phyloP scores from a whole-genome alignment of 164 flowering plant species.

The Tinospora cordifolia region DNA sequence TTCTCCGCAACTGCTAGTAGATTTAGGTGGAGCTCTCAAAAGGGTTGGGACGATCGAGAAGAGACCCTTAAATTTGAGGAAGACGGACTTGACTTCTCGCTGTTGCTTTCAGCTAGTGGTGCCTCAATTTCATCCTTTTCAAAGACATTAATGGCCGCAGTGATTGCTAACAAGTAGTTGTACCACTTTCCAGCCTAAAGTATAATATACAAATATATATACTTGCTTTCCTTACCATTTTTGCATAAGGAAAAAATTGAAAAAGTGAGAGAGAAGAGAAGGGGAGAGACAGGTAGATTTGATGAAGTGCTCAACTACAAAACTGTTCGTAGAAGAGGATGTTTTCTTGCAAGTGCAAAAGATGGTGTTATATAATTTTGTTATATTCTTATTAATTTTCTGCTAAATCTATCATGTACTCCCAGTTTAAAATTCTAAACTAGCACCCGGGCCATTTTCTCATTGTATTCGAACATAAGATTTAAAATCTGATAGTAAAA shows the following conservation, averaged over 20 bases:
- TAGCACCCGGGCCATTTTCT: not conserved
- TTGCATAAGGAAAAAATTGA: not conserved
- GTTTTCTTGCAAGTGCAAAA: constrained; percentile 18
- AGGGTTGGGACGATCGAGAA: constrained; percentile 8
- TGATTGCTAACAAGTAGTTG: not conserved
- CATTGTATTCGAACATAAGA: too few relatives aligned
- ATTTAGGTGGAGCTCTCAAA: not conserved
- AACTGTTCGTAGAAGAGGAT: not conserved
- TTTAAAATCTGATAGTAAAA: too few relatives aligned
- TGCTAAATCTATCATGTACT: not conserved
- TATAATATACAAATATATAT: not conserved
- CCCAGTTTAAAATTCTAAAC: not conserved
- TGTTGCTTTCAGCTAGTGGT: constrained; percentile 4
- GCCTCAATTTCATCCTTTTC: not conserved
- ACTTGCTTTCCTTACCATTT: not conserved
- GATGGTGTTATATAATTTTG: constrained; percentile 9
- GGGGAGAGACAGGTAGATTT: not conserved
- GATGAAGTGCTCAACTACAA: constrained; percentile 6
- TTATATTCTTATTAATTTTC: not conserved
- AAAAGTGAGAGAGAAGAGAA: not conserved
- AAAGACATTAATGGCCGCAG: constrained; percentile 17
- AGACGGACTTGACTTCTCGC: not conserved
- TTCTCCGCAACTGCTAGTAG: not conserved
- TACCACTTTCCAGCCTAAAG: not conserved
- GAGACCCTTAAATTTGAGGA: not conserved